A percentile compares a stretch with the other conserved stretches of the same genome.
Conservation (phyloP, 2,329 filamentous ascomycete genomes). For the Phialophora verrucosa region DNA sequence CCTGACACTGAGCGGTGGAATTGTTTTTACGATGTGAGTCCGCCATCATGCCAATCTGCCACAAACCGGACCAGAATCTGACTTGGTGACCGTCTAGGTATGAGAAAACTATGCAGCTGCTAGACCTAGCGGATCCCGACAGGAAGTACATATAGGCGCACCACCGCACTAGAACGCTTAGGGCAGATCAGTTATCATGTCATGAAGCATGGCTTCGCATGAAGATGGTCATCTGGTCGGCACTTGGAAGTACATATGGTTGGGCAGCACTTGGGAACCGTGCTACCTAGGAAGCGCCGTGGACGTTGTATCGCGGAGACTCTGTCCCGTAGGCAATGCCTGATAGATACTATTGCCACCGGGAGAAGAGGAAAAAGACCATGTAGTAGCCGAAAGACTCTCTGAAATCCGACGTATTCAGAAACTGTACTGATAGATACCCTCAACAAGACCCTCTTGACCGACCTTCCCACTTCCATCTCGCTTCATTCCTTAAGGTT, state of each 20-base stretch:
- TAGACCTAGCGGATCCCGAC: slow-evolving; percentile 81
- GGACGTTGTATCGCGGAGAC: not conserved
- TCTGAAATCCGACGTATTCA: not conserved
- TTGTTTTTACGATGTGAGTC: slow-evolving; percentile 89
- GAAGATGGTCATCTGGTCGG: not conserved
- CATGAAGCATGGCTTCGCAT: not conserved
- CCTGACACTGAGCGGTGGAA: slow-evolving; percentile 88
- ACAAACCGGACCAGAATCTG: slow-evolving; percentile 1
- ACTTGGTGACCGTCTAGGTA: slow-evolving; percentile 58
- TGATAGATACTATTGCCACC: not conserved
- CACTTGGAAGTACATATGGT: not conserved
- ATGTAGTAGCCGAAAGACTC: not conserved
- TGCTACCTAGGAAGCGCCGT: not conserved
- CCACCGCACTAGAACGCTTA: not conserved
- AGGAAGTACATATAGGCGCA: slow-evolving; percentile 74
- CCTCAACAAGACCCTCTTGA: not conserved
- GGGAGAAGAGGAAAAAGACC: not conserved
- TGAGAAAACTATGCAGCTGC: slow-evolving; percentile 91
- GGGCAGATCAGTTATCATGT: not conserved
- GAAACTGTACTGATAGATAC: slow-evolving; percentile 1
- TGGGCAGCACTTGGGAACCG: not conserved
- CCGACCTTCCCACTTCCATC: not conserved
- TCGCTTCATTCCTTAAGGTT: slow-evolving; percentile 23
- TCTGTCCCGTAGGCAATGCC: not conserved
- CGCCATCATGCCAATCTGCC: not conserved